These are phyloP conservation scores for Talaromyces sp. DNA, from an alignment of 2,329 filamentous ascomycete genomes.

Conservation along the genomic window DNA sequence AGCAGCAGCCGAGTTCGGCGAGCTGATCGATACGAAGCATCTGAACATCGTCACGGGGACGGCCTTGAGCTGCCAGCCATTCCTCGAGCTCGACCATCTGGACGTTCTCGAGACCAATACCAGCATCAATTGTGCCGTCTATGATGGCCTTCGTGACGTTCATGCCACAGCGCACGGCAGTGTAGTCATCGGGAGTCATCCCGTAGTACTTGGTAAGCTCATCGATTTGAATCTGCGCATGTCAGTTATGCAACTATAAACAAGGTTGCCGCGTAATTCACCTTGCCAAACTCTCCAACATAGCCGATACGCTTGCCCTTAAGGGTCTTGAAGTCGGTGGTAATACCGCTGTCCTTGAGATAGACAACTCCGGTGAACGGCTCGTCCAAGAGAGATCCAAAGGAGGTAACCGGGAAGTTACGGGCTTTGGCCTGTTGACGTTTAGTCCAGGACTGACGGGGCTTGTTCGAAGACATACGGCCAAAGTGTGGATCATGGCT, in stretches of 20 bases:
- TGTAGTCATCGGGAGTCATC: slow-evolving; percentile 70
- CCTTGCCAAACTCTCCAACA: slow-evolving; percentile 74
- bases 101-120: slow-evolving; percentile 74
- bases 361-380: slow-evolving; percentile 78
- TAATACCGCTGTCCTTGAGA: slow-evolving; percentile 71
- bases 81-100: slow-evolving; percentile 80
- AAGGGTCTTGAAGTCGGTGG: slow-evolving; percentile 68
- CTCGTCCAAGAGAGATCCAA: slow-evolving; percentile 73
- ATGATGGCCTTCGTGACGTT: slow-evolving; percentile 76
- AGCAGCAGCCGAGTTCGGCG: slow-evolving; percentile 75
- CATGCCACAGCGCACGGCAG: slow-evolving; percentile 75
- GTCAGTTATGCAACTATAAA: not conserved
- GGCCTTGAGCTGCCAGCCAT: slow-evolving; percentile 64
- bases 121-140: slow-evolving; percentile 68
- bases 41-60: slow-evolving; percentile 65
- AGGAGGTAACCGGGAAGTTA: slow-evolving; percentile 67
- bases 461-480: slow-evolving; percentile 45
- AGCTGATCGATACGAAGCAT: slow-evolving; percentile 81
- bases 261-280: slow-evolving; percentile 22
- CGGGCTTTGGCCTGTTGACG: slow-evolving; percentile 66
- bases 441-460: not conserved
- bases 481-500: slow-evolving; percentile 79
- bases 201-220: slow-evolving; percentile 75
- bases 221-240: slow-evolving; percentile 68
- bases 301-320: slow-evolving; percentile 76